These are phyloP conservation scores for Crithidia thermophila DNA, from an alignment of 208 protist species.

Conservation along the genomic window DNA sequence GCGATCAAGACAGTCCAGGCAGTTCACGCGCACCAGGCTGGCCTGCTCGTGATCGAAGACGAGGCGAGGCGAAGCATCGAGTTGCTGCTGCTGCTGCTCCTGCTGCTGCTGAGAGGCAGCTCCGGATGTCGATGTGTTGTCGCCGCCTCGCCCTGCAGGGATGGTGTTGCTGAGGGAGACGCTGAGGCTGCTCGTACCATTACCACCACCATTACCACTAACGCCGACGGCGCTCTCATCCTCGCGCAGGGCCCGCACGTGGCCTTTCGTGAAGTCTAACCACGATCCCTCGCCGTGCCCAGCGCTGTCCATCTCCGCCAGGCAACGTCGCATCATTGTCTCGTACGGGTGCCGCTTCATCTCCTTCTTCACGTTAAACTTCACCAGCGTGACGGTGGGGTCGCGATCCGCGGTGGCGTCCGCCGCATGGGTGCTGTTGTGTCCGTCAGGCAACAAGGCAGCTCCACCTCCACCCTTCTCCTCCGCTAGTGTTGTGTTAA, in stretches of 20 bases:
- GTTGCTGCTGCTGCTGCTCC: background rate
- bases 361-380: conserved; percentile 65
- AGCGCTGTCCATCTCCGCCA: conserved; percentile 17
- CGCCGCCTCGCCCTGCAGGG: background rate
- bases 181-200: conserved; percentile 3
- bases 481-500: background rate
- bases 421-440: background rate
- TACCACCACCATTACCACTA: background rate
- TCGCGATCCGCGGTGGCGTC: background rate
- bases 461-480: background rate
- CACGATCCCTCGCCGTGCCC: conserved; percentile 1
- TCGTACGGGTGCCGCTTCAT: conserved; percentile 42
- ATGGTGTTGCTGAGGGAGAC: conserved; percentile 1
- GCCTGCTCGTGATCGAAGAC: conserved; percentile 16
- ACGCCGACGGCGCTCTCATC: background rate
- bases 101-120: background rate
- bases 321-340: conserved; percentile 32
- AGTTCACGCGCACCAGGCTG: conserved; percentile 65
- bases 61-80: conserved; percentile 5
- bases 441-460: background rate
- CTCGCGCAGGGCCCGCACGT: background rate
- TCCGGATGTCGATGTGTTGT: too few species aligned
- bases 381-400: conserved; percentile 31
- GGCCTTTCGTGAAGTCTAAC: conserved; percentile 34
- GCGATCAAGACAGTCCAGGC: conserved; percentile 85